These are phyloP conservation scores for Cinnamomum micranthum DNA, from an alignment of 164 flowering plant species.

Conservation along the genomic window DNA sequence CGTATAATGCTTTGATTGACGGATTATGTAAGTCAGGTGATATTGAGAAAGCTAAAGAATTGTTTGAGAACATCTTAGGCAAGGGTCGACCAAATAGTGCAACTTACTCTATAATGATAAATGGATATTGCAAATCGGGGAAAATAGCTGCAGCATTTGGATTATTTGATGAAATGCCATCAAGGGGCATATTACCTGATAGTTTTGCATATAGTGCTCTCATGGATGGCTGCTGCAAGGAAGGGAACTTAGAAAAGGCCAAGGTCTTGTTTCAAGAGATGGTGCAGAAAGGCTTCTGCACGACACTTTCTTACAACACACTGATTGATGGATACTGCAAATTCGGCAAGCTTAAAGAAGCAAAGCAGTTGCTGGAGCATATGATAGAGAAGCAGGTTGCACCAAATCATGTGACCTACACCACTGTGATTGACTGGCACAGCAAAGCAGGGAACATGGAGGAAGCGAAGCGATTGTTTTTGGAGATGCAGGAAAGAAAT, in stretches of 20 bases:
- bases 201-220: constrained; percentile 51
- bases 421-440: constrained; percentile 49
- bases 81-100: constrained; percentile 50
- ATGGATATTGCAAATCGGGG: constrained; percentile 62
- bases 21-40: constrained; percentile 62
- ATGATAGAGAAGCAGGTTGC: constrained; percentile 40
- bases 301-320: constrained; percentile 44
- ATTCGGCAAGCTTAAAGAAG: constrained; percentile 40
- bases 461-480: constrained; percentile 45
- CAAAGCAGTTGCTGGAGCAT: constrained; percentile 31
- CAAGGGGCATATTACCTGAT: constrained; percentile 43
- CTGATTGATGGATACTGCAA: constrained; percentile 64
- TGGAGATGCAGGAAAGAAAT: constrained; percentile 49
- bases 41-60: constrained; percentile 43
- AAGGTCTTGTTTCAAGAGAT: constrained; percentile 45
- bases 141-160: constrained; percentile 50
- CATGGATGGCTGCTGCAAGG: constrained; percentile 58
- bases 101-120: constrained; percentile 61
- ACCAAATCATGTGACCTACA: constrained; percentile 61
- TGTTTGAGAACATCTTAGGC: constrained; percentile 38
- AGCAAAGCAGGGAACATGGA: constrained; percentile 52
- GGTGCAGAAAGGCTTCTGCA: constrained; percentile 46
- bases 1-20: constrained; percentile 55
- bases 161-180: constrained; percentile 51
- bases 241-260: constrained; percentile 54